These are phyloP conservation scores for Hydrangea macrophylla DNA, from an alignment of 148 eudicot species.

Conservation along the genomic window DNA sequence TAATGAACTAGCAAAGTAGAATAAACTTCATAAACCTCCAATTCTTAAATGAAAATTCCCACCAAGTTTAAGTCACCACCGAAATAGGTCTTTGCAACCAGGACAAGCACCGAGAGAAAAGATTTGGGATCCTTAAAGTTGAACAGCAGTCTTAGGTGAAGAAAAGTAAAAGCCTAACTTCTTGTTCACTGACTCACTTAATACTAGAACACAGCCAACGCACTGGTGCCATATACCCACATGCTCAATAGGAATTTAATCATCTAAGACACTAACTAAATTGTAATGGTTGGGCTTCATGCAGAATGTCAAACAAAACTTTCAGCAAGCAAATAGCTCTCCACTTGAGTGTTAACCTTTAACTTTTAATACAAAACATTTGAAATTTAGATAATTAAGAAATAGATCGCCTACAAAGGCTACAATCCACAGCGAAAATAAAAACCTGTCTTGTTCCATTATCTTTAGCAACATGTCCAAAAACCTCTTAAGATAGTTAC, in stretches of 20 bases:
- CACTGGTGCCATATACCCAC: too few relatives aligned
- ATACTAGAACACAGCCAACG: too few relatives aligned
- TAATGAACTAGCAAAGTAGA: too few relatives aligned
- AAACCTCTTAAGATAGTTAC: too few relatives aligned
- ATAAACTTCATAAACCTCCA: too few relatives aligned
- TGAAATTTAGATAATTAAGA: not conserved
- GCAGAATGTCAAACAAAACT: not conserved
- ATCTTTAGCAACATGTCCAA: too few relatives aligned
- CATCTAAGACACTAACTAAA: too few relatives aligned
- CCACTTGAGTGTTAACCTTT: not conserved
- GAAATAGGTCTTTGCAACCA: not conserved
- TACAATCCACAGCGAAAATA: conserved; percentile 5
- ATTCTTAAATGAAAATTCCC: not conserved
- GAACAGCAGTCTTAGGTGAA: not conserved
- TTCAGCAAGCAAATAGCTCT: not conserved
- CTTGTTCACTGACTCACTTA: too few relatives aligned
- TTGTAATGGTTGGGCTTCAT: not conserved
- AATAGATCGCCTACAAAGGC: not conserved
- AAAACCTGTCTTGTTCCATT: conserved; percentile 94
- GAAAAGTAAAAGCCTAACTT: not conserved
- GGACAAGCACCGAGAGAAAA: not conserved
- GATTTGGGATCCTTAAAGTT: not conserved
- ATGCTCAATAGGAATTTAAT: too few relatives aligned
- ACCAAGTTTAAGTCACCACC: not conserved
- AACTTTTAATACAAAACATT: too few relatives aligned